Base-by-base conservation (phyloP, 345 rosid species). In the Psidium guajava region DNA sequence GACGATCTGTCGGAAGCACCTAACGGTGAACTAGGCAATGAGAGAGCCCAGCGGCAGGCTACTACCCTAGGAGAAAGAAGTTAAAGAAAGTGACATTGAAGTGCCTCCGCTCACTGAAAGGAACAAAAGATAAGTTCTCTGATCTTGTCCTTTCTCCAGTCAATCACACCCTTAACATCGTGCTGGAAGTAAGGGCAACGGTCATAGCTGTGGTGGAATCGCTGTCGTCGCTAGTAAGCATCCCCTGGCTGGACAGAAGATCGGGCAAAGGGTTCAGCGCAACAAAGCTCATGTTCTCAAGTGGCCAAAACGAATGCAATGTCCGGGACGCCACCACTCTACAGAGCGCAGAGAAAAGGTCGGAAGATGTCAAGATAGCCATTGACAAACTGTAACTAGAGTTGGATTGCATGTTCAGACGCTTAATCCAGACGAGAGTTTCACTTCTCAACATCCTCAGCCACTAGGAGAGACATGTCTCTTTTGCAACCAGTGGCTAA, bases 401-500 rank as follows among this genome's bases (percentile, higher is more conserved):
- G 90, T 24, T 95, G 40, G 92, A 93, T 81, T 92, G 92, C 89
- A 94, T 95, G 85, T 92, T 87, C 50, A 86, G 98, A 87, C 89
- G 96, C 28, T 86, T 95, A 90, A 96, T 96, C 83, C 96, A 93
- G 81, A 94, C 99, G 53, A 91, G 99, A 90, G 97, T 91, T 88
- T 91, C 92, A 40, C 98, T 95, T 88, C 94, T 93, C 6, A 96
- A 95, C 87, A 92, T 95, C 88, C 95, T 92, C 47, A 92, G 92
- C 53, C 89, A 82, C 84, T 94, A 91, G 81, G 21, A 84, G 64
- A 12, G 42, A 49, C 47, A 32, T 69, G 1, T 2, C 77, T 69
- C 44, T 16, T 69, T 18, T 8, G 0, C 47, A 69, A 18, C 47
- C 9, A 69, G 77, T 18, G 77, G 47, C 77, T 32, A 32, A 40